Percentiles rank a stretch among this genome's conserved stretches.
Evolutionary conservation across 2,329 filamentous ascomycete genomes (phyloP).

Genomic region (Botrytis galanthina): DNA sequence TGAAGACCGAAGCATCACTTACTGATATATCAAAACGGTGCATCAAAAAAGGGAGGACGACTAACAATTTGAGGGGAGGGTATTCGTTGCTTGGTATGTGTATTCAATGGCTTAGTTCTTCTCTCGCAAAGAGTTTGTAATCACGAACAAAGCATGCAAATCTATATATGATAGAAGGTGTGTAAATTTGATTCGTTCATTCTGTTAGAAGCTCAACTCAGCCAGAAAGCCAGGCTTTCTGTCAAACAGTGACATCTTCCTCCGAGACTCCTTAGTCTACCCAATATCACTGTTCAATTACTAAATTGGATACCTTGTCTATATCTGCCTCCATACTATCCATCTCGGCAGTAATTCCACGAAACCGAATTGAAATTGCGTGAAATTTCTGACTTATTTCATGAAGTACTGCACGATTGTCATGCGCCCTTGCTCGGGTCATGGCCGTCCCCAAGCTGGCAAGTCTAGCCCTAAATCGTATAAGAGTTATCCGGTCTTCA

Average conservation of each 20-base stretch:
- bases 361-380: fast-evolving
- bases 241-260: neutral
- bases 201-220: too few species aligned
- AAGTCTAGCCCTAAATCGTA: neutral
- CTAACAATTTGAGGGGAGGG: neutral
- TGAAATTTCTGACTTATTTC: fast-evolving
- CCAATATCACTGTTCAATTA: neutral
- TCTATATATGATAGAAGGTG: too few species aligned
- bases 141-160: neutral
- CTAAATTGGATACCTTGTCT: fast-evolving
- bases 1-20: neutral
- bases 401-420: fast-evolving
- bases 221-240: neutral
- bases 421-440: fast-evolving
- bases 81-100: neutral
- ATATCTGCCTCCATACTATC: fast-evolving
- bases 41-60: neutral
- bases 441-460: neutral
- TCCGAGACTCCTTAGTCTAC: neutral
- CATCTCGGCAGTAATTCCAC: fast-evolving
- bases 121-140: neutral
- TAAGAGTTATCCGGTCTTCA: neutral
- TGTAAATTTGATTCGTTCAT: neutral
- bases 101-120: neutral
- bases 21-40: neutral